Evolutionary conservation across 2,329 filamentous ascomycete species (phyloP), one percentile per base, ranked within the genome.

Genomic region (Leptographium wingfieldii): DNA sequence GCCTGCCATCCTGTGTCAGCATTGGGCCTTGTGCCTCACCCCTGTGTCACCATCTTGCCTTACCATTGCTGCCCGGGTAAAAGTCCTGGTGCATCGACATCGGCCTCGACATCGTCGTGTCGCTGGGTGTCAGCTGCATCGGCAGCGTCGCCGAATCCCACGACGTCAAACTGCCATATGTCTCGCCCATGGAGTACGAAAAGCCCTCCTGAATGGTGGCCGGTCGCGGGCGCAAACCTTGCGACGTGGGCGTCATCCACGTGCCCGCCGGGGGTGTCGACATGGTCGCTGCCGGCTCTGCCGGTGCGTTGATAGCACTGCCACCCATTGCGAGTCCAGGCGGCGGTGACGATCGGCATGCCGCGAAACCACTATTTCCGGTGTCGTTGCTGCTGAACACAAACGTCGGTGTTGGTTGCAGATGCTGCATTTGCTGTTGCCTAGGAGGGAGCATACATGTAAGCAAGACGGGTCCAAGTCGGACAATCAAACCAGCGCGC

Each of bases 151-250:
- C 78, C 29, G 80, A 74, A 66, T 83, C 81, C 82, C 82, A 85
- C 3, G 79, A 76, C 19, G 79, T 74, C 54, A 84, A 68, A 5
- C 76, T 73, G 54, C 74, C 73, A 63, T 76, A 81, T 53, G 80
- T 76, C 63, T 82, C 80, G 43, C 75, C 74, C 63, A 81, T 72
- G 66, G 78, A 81, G 70, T 81, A 85, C 22, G 80, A 80, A 67
- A 84, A 83, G 57, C 78, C 80, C 67, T 83, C 81, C 65, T 84
- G 80, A 60, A 84, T 83, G 48, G 81, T 82, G 52, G 78, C 79
- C 59, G 82, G 81, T 48, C 80, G 76, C 55, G 77, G 78, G 63
- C 79, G 75, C 65, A 75, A 69, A 61, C 75, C 71, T 59, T 80
- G 77, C 49, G 80, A 73, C 14, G 74, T 76, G 10, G 81, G 79